phyloP scores from a whole-genome alignment of 768 basidiomycete species.

The Lactarius sp. region DNA sequence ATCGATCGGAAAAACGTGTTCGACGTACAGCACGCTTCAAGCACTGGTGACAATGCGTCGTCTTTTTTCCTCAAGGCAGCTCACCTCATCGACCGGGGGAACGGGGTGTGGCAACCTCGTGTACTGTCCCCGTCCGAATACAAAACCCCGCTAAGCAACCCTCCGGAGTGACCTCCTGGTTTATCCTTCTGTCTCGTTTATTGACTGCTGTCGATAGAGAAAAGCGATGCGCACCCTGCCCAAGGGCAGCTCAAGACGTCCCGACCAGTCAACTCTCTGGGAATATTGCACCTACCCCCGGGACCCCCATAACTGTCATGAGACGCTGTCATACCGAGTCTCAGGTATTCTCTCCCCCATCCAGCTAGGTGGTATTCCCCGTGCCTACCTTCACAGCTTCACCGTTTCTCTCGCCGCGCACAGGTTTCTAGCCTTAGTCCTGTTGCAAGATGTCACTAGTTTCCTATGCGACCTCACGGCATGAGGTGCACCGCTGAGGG shows the following conservation, averaged over 20 bases:
- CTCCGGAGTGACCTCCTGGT: not conserved
- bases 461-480: not conserved
- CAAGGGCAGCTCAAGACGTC: not conserved
- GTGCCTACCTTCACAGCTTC: not conserved
- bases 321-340: not conserved
- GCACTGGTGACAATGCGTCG: not conserved
- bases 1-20: not conserved
- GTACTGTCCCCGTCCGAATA: not conserved
- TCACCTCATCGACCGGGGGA: not conserved
- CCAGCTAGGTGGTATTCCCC: not conserved
- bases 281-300: not conserved
- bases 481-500: not conserved
- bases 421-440: not conserved
- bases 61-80: not conserved
- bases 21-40: not conserved
- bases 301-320: too few species aligned
- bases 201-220: not conserved
- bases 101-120: constrained; percentile 1
- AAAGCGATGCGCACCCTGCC: not conserved
- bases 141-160: not conserved
- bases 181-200: not conserved
- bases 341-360: not conserved
- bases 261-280: not conserved
- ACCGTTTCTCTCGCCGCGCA: not conserved
- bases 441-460: not conserved